These are phyloP conservation scores for Theobroma grandiflorum DNA, from an alignment of 441 rosid species.

Conservation along the genomic window DNA sequence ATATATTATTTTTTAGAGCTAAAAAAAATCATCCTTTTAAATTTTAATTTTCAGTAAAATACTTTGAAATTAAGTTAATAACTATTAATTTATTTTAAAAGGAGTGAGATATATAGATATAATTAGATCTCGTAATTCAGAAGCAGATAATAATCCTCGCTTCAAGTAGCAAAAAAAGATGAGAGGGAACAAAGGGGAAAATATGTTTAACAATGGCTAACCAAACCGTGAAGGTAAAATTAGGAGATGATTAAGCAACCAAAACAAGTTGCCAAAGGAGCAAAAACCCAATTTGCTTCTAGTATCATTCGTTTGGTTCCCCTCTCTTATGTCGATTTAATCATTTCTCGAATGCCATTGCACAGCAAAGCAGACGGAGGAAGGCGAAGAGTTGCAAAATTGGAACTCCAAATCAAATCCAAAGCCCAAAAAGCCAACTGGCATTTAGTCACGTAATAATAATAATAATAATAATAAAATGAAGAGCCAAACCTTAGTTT, in stretches of 20 bases:
- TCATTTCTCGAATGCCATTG: too few relatives aligned
- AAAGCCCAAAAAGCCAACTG: background rate
- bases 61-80: too few relatives aligned
- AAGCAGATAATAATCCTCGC: background rate
- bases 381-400: background rate
- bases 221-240: background rate
- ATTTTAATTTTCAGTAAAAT: background rate
- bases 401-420: background rate
- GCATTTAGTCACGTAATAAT: background rate
- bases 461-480: background rate
- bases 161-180: background rate
- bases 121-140: too few relatives aligned
- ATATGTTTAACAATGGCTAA: too few relatives aligned
- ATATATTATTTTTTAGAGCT: too few relatives aligned
- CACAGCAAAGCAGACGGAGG: background rate
- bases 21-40: background rate
- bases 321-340: too few relatives aligned
- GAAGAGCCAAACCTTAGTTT: background rate
- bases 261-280: background rate
- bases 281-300: background rate
- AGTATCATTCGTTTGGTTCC: too few relatives aligned
- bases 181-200: background rate
- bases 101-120: too few relatives aligned
- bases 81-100: too few relatives aligned
- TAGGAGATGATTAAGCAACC: background rate